Base-by-base conservation (phyloP, 345 rosid genomes). In the Eucalyptus sideroxylon region DNA sequence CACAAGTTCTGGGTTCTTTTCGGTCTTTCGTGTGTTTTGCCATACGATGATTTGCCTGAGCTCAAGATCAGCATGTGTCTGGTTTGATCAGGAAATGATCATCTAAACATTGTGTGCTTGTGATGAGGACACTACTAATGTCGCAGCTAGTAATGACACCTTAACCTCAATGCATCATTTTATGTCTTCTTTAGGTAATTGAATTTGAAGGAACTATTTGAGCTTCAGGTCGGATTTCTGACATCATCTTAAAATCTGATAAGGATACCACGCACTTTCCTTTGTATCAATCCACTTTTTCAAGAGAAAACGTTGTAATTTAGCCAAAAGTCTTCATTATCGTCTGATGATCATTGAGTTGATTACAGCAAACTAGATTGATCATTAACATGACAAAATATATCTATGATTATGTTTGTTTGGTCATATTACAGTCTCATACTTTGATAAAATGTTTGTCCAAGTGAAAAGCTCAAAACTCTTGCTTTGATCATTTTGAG, bases 401-500 rank as follows among this genome's bases (percentile, higher is more conserved):
- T 34, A 69, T 69, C 44, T 69, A 34, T 34, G 44, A 69, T 2
- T 0, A 69, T 17, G 44, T 69, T 34, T 69, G 24, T 69, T 69
- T 69, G 44, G 81, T 69, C 81, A 34, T 69, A 34, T 69, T 17
- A 69, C 7, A 69, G 81, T 69, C 80, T 69, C 24, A 69, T 34
- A 5, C 44, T 69, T 9, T 9, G 4, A 69, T 34, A 34, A 16
- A 69, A 69, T 34, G 2, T 2, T 30, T 16, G 59, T 55, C 15
- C 87, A 50, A 50, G 27, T 50, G 59, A 14, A 86, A 86, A 50
- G 87, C 60, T 89, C 90, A 56, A 17, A 34, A 86, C 62, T 91
- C 86, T 53, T 77, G 87, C 89, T 92, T 89, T 89, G 89, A 91
- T 91, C 91, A 86, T 90, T 77, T 87, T 62, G 91, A 91, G 92